Evolutionary conservation across 2,329 filamentous ascomycete genomes (phyloP).

Genomic region (Cladobotryum protrusum): DNA sequence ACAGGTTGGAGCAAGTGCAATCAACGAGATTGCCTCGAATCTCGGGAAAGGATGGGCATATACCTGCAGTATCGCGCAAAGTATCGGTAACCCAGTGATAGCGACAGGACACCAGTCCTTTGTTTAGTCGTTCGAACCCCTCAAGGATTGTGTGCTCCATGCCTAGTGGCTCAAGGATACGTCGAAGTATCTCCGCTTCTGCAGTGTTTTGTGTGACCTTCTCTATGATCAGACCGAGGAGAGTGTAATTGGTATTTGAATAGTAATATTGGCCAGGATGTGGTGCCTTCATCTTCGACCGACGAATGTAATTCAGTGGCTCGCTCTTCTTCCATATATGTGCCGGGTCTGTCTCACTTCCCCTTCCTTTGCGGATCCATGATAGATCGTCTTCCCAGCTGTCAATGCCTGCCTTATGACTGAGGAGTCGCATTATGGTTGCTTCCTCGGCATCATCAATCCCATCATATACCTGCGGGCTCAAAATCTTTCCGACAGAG

Average conservation of each 20-base stretch:
- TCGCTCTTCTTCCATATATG: conserved; percentile 13
- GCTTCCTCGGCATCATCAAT: conserved; percentile 11
- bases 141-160: conserved; percentile 11
- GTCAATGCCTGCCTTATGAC: conserved; percentile 12
- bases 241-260: conserved; percentile 14
- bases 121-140: conserved; percentile 8
- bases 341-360: conserved; percentile 6
- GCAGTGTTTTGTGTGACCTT: conserved; percentile 4
- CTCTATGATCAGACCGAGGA: conserved; percentile 13
- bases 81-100: conserved; percentile 12
- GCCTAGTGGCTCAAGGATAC: conserved; percentile 8
- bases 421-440: conserved; percentile 5
- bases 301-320: conserved; percentile 12
- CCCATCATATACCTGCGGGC: conserved; percentile 2
- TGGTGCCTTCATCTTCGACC: conserved; percentile 11
- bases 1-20: conserved; percentile 13
- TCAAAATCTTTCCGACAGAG: conserved; percentile 6
- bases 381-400: conserved; percentile 13
- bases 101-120: background rate
- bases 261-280: conserved; percentile 10
- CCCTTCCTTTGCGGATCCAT: conserved; percentile 11
- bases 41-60: conserved; percentile 8
- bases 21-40: conserved; percentile 9
- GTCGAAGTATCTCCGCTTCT: conserved; percentile 9
- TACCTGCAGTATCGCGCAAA: conserved; percentile 8